These are phyloP conservation scores for Geoglossum cookeanum DNA, from an alignment of 2,329 filamentous ascomycete species.

Conservation along the genomic window DNA sequence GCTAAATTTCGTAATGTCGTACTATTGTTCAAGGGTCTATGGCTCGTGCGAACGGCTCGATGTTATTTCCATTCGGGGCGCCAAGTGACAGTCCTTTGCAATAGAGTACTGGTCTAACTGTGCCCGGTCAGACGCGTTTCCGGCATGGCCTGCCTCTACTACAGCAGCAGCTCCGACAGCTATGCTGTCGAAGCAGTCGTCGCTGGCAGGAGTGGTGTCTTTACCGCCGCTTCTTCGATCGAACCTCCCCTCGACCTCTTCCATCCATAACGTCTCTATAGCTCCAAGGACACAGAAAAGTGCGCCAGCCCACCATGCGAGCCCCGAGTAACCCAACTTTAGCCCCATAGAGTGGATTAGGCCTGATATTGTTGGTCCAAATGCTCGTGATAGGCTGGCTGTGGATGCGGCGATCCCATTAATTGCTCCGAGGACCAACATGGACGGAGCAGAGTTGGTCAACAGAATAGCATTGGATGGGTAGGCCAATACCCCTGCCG, in stretches of 20 bases:
- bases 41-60: neutral
- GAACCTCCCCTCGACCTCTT: conserved; percentile 35
- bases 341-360: conserved; percentile 67
- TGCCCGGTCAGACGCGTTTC: neutral
- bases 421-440: conserved; percentile 70
- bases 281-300: conserved; percentile 58
- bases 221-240: neutral
- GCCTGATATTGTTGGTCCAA: conserved; percentile 77
- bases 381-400: conserved; percentile 70
- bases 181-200: conserved; percentile 8
- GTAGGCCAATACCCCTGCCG: conserved; percentile 77
- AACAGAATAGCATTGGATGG: conserved; percentile 79
- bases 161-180: conserved; percentile 11
- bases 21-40: too few relatives aligned
- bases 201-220: conserved; percentile 5
- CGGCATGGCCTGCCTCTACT: conserved; percentile 4
- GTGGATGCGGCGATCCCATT: conserved; percentile 86
- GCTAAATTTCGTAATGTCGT: neutral
- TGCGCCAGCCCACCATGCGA: conserved; percentile 86
- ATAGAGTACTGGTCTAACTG: neutral
- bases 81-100: conserved; percentile 1
- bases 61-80: neutral
- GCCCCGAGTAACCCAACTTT: conserved; percentile 60
- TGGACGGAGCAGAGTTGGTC: conserved; percentile 70
- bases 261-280: conserved; percentile 55